A percentile compares a stretch with the other conserved stretches of the same genome.
phyloP scores from a whole-genome alignment of 139 green algal species.

The Eudorina sp. region DNA sequence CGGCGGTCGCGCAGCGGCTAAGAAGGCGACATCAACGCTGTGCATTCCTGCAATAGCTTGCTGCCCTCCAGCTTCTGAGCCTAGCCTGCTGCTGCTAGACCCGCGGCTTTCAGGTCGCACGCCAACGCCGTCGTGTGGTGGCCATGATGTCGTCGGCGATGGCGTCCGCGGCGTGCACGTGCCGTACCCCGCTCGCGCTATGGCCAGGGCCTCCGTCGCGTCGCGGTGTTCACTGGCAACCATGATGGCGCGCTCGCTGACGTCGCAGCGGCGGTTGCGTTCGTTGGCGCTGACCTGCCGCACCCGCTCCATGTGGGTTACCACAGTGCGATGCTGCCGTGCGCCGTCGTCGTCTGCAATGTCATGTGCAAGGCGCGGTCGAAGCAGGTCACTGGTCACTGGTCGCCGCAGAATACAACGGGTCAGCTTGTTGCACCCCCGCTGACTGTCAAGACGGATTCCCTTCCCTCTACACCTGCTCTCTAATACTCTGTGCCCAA shows the following conservation, averaged over 20 bases:
- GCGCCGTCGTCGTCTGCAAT: conserved; percentile 8
- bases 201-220: conserved; percentile 20
- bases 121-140: not conserved
- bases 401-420: no score
- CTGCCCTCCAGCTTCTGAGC: not conserved
- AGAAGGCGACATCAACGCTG: not conserved
- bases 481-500: no score
- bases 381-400: no score
- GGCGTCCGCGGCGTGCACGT: not conserved
- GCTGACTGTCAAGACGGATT: no score
- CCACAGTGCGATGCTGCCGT: conserved; percentile 16
- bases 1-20: not conserved
- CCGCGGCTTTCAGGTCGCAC: not conserved
- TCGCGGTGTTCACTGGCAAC: conserved; percentile 29
- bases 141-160: not conserved
- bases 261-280: not conserved
- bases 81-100: not conserved
- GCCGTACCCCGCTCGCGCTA: not conserved
- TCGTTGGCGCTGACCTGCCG: conserved; percentile 32
- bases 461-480: no score
- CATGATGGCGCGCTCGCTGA: conserved; percentile 32
- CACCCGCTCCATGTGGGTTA: conserved; percentile 33
- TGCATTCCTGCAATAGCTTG: not conserved
- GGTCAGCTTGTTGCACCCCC: no score
- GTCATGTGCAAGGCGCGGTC: no score